Percentiles rank a stretch among this genome's conserved stretches.
These are phyloP conservation scores for Botrytis medusae DNA, from an alignment of 2,329 filamentous ascomycete genomes.

Conservation along the genomic window DNA sequence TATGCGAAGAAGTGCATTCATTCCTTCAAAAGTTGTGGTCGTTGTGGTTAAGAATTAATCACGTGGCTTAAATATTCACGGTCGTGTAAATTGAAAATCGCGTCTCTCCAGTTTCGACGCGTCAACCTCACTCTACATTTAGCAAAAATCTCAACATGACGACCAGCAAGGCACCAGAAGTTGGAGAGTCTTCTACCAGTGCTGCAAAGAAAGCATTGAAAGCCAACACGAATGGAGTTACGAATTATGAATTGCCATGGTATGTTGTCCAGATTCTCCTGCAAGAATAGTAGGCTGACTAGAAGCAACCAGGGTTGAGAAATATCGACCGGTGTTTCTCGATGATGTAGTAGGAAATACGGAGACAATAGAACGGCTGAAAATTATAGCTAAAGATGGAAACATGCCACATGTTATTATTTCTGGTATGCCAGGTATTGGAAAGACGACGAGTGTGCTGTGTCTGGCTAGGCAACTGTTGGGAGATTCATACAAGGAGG, in stretches of 20 bases:
- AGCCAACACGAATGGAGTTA: slow-evolving; percentile 49
- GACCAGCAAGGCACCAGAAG: slow-evolving; percentile 39
- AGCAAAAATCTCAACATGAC: slow-evolving; percentile 28
- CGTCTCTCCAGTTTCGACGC: slow-evolving; percentile 28
- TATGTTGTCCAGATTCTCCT: slow-evolving; percentile 41
- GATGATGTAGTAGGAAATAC: slow-evolving; percentile 98
- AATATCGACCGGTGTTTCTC: slow-evolving; percentile 91
- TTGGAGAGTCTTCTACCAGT: slow-evolving; percentile 59
- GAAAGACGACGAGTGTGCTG: slow-evolving; percentile 94
- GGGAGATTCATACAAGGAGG: slow-evolving; percentile 94
- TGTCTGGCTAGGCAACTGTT: slow-evolving; percentile 90
- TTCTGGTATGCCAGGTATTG: slow-evolving; percentile 98
- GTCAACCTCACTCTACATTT: slow-evolving; percentile 23
- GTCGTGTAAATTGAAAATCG: slow-evolving; percentile 31
- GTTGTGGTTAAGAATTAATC: neutral
- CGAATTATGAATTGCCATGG: slow-evolving; percentile 78
- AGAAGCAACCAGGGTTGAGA: slow-evolving; percentile 75
- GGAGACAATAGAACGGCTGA: slow-evolving; percentile 93
- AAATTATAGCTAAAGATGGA: slow-evolving; percentile 97
- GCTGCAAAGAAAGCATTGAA: slow-evolving; percentile 57
- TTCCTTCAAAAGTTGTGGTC: neutral
- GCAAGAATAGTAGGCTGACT: slow-evolving; percentile 1
- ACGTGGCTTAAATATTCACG: slow-evolving; percentile 8
- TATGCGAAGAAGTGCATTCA: neutral
- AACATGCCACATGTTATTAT: slow-evolving; percentile 99